phyloP scores from a whole-genome alignment of 306 rosid species.

The Dryas octopetala region DNA sequence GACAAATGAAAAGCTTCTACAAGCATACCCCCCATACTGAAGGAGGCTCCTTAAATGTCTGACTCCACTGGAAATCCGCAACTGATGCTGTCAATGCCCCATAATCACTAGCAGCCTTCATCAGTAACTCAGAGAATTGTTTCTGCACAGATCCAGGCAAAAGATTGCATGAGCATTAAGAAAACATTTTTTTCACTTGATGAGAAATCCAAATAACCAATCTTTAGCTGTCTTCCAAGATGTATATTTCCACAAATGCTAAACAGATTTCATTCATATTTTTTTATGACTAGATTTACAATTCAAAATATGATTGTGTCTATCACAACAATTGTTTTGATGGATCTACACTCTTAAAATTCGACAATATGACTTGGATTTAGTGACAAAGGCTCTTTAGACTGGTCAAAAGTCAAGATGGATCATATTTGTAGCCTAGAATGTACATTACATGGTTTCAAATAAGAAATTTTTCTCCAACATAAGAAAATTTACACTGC shows the following conservation, averaged over 20 bases:
- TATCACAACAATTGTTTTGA: background rate
- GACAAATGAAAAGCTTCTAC: constrained; percentile 26
- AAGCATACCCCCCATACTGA: constrained; percentile 93
- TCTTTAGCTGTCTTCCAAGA: background rate
- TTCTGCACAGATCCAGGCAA: constrained; percentile 60
- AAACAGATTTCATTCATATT: background rate
- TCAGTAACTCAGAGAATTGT: constrained; percentile 88
- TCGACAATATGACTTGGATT: background rate
- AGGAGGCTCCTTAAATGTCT: constrained; percentile 93
- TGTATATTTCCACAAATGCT: background rate
- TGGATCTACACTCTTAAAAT: background rate
- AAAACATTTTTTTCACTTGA: background rate
- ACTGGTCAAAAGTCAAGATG: background rate
- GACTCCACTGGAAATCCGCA: constrained; percentile 98
- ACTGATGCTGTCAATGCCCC: constrained; percentile 95
- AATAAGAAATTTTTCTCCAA: background rate
- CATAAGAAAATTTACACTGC: background rate
- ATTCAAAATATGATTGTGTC: background rate
- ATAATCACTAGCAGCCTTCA: constrained; percentile 98
- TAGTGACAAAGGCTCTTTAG: constrained; percentile 2
- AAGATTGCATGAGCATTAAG: constrained; percentile 30
- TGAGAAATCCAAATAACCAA: background rate
- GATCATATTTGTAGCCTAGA: background rate
- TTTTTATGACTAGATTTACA: background rate
- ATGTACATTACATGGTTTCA: background rate